Conservation (phyloP, 2,329 filamentous ascomycete species). For the Lachnellula arida region DNA sequence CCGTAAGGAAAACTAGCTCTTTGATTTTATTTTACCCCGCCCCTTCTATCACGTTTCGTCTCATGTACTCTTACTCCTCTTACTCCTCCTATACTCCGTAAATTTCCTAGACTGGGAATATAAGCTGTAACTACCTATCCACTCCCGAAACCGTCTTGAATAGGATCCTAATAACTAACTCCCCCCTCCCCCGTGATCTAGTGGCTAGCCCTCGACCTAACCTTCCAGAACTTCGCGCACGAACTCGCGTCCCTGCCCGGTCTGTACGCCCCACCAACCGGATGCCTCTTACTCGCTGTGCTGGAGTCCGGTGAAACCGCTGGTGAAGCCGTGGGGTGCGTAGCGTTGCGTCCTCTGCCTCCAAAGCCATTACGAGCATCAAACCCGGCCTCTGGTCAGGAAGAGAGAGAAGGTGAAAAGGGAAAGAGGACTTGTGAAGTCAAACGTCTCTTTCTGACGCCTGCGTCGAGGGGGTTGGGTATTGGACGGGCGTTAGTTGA, state of each 20-base stretch:
- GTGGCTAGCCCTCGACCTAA: slow-evolving; percentile 49
- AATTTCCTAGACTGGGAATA: too few species aligned
- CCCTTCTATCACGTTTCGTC: too few species aligned
- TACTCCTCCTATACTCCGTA: too few species aligned
- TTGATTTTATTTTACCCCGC: too few species aligned
- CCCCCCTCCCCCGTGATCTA: too few species aligned
- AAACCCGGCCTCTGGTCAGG: not conserved
- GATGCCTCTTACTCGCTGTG: slow-evolving; percentile 44
- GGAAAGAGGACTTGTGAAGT: slow-evolving; percentile 39
- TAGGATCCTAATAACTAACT: too few species aligned
- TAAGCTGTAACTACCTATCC: too few species aligned
- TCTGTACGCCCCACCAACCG: slow-evolving; percentile 44
- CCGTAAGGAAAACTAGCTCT: too few species aligned
- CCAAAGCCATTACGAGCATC: not conserved
- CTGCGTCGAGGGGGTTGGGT: slow-evolving; percentile 43
- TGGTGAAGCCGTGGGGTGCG: slow-evolving; percentile 42
- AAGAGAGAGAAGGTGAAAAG: not conserved
- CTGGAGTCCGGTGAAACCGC: too few species aligned
- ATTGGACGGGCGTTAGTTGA: slow-evolving; percentile 45
- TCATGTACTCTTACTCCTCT: too few species aligned
- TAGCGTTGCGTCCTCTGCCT: slow-evolving; percentile 42
- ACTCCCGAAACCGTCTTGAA: too few species aligned
- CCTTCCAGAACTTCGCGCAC: slow-evolving; percentile 50
- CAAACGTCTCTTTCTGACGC: slow-evolving; percentile 52
- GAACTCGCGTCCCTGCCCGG: slow-evolving; percentile 51